Evolutionary conservation across 2,329 filamentous ascomycete genomes (phyloP), one percentile per base, ranked within the genome.

Genomic region (Rugonectria rugulosa): DNA sequence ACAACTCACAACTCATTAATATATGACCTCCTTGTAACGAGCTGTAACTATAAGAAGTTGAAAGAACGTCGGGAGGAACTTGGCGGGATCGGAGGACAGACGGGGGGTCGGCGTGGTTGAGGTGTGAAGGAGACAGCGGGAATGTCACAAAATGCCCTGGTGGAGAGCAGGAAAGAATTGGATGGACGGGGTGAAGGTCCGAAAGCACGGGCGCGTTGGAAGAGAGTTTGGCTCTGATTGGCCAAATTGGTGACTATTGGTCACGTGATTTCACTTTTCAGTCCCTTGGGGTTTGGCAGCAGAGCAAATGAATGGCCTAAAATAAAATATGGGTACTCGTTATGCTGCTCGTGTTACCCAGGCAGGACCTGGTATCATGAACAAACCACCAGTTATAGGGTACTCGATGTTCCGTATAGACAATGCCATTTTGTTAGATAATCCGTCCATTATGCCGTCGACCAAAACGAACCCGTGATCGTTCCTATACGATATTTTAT

Each of bases 1-100:
- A 63, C 55, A 57, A 82, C 79, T 79, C 75, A 82, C 79, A 76
- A 79, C 74, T 79, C 77, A 81, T 80, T 71, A 77, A 79, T 71
- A 66, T 71, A 75, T 68, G 70, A 70, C 70, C 67, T 65, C 68
- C 71, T 75, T 72, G 72, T 71, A 74, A 69, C 69, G 66, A 56
- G 53, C 46, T 55, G 57, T 63, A 68, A 68, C 48, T 62, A 61
- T 57, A 64, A 55, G 51, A 53, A 59, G 56, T 61, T 53, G 58
- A 59, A 63, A 61, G 59, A 50, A 60, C 55, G 60, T 64, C 59
- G 54, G 63, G 54, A 56, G 37, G 55, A 53, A 56, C 62, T 65
- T 64, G 66, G 68, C 67, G 64, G 60, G 53, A 62, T 68, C 66
- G 64, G 64, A 59, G 53, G 45, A 31, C 57, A 53, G 64, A 55